Evolutionary conservation across 2,329 filamentous ascomycete species (phyloP).

Genomic region (Ophiostoma novo-ulmi): DNA sequence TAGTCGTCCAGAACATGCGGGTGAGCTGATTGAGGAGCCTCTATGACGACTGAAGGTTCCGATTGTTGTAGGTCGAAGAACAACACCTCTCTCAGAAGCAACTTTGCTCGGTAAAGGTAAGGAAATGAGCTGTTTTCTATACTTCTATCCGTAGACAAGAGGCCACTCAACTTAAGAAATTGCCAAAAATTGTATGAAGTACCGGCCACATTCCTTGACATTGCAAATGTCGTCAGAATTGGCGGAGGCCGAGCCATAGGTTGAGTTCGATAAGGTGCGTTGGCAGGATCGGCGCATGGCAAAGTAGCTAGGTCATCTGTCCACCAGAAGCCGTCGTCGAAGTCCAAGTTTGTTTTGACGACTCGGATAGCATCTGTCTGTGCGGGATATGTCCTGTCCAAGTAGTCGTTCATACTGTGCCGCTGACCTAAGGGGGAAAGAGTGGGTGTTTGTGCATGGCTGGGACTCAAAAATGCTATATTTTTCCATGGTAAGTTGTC

Average conservation of each 20-base stretch:
- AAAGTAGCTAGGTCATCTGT: slow-evolving; percentile 45
- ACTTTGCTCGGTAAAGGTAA: slow-evolving; percentile 49
- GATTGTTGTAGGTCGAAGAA: slow-evolving; percentile 51
- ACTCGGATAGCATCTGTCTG: slow-evolving; percentile 39
- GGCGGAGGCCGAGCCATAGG: slow-evolving; percentile 43
- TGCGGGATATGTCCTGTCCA: slow-evolving; percentile 44
- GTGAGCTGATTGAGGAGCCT: slow-evolving; percentile 35
- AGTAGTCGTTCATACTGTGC: slow-evolving; percentile 48
- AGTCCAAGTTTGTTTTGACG: slow-evolving; percentile 46
- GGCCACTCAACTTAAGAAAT: slow-evolving; percentile 47
- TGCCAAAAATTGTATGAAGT: slow-evolving; percentile 50
- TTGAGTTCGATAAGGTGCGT: slow-evolving; percentile 39
- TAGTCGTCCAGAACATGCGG: slow-evolving; percentile 40
- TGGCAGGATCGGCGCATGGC: slow-evolving; percentile 38
- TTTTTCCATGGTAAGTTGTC: not conserved
- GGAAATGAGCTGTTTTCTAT: slow-evolving; percentile 47
- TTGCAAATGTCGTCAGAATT: slow-evolving; percentile 46
- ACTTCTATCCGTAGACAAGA: slow-evolving; percentile 45
- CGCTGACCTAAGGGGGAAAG: slow-evolving; percentile 47
- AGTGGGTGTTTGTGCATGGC: slow-evolving; percentile 42
- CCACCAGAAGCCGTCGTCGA: slow-evolving; percentile 55
- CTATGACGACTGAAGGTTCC: slow-evolving; percentile 42
- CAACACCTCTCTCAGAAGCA: slow-evolving; percentile 50
- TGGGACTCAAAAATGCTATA: slow-evolving; percentile 17
- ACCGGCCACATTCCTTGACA: slow-evolving; percentile 47